Evolutionary conservation across 2,329 filamentous ascomycete species (phyloP), one percentile per base, ranked within the genome.

Genomic region (Colletotrichum agaves): DNA sequence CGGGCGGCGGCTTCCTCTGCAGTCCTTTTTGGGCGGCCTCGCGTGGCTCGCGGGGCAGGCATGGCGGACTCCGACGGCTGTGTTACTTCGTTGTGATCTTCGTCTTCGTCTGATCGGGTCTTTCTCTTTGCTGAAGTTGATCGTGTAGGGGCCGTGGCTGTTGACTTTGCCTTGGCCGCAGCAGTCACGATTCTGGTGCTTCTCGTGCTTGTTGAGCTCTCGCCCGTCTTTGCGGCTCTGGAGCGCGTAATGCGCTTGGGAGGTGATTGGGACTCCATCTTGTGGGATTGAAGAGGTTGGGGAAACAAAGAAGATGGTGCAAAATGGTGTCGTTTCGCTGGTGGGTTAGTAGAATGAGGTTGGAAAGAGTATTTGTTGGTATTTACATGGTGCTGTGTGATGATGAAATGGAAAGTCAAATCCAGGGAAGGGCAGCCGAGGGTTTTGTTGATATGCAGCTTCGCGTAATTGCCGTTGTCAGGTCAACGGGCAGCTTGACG

Each of bases 191-290:
- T 80, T 67, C 78, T 85, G 66, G 82, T 80, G 2, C 80, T 78
- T 72, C 82, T 83, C 39, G 76, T 53, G 17, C 44, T 53, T 6
- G 71, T 67, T 46, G 76, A 74, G 27, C 78, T 73, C 64, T 82
- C 79, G 60, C 72, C 74, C 37, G 75, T 75, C 74, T 80, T 83
- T 47, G 81, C 81, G 35, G 82, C 81, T 65, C 82, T 77, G 50
- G 82, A 78, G 58, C 87, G 84, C 69, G 87, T 89, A 73, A 88
- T 83, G 71, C 87, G 84, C 78, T 88, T 88, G 39, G 87, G 87
- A 58, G 87, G 86, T 66, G 85, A 88, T 71, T 80, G 76, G 59
- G 78, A 78, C 71, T 86, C 84, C 86, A 89, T 88, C 33, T 50
- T 61, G 66, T 37, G 39, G 27, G 17, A 21, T 15, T 39, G 39